Conservation (phyloP, 2,329 filamentous ascomycete genomes). For the Fusarium dlaminii region DNA sequence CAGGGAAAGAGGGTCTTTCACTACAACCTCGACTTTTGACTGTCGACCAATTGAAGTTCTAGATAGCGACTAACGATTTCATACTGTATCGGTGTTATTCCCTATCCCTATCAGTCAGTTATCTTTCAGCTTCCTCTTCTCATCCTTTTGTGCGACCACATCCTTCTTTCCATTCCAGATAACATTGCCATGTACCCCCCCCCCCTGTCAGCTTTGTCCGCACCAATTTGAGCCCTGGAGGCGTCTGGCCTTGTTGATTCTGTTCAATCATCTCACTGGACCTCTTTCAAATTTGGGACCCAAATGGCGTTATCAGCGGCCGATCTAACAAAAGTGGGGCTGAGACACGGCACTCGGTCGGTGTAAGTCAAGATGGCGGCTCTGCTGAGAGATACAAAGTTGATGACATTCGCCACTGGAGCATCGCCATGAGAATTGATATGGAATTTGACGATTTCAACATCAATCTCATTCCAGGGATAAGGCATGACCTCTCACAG, state of each 20-base stretch:
- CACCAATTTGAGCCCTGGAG: slow-evolving; percentile 28
- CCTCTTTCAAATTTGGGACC: slow-evolving; percentile 37
- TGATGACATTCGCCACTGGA: slow-evolving; percentile 27
- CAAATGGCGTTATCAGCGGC: slow-evolving; percentile 43
- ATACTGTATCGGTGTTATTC: neutral
- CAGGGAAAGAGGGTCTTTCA: slow-evolving; percentile 16
- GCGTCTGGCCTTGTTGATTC: neutral
- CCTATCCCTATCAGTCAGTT: neutral
- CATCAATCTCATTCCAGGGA: neutral
- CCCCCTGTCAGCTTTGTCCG: slow-evolving; percentile 5
- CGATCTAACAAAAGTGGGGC: slow-evolving; percentile 40
- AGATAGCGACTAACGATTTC: neutral
- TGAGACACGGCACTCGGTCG: slow-evolving; percentile 38
- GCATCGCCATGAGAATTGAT: neutral
- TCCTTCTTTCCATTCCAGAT: neutral
- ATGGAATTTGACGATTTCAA: neutral
- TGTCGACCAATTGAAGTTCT: neutral
- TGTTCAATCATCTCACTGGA: slow-evolving; percentile 27
- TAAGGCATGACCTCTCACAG: neutral
- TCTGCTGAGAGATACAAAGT: slow-evolving; percentile 26
- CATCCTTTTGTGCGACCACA: neutral
- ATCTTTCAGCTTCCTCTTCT: neutral
- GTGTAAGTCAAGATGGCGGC: slow-evolving; percentile 14
- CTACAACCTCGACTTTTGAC: neutral
- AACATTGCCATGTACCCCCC: neutral